A percentile compares a stretch with the other conserved stretches of the same genome.
phyloP scores from a whole-genome alignment of 1,284 basidiomycete species.

The Leccinum pachyderme region DNA sequence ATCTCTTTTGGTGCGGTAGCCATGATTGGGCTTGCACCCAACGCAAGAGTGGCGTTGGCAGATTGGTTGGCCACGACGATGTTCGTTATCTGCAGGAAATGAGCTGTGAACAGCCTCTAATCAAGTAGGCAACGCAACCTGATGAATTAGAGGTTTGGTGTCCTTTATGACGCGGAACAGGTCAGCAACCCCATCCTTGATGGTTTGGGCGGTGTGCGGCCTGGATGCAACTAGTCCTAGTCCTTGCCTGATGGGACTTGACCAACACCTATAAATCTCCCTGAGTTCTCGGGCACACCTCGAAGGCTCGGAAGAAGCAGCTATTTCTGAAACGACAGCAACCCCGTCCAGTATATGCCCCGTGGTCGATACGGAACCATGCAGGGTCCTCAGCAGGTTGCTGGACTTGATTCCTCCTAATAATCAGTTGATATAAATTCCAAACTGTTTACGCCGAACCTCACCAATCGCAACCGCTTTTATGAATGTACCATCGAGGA shows the following conservation, averaged over 20 bases:
- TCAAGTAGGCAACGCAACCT: slow-evolving; percentile 44
- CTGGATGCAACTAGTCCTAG: neutral
- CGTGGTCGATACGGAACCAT: slow-evolving; percentile 63
- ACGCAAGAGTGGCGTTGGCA: slow-evolving; percentile 87
- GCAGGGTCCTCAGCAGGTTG: slow-evolving; percentile 71
- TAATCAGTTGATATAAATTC: neutral
- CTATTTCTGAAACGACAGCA: slow-evolving; percentile 90
- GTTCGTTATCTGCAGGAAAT: slow-evolving; percentile 74
- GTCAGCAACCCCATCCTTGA: slow-evolving; percentile 39
- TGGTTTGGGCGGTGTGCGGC: slow-evolving; percentile 25
- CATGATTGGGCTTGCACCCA: slow-evolving; percentile 95
- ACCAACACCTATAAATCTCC: slow-evolving; percentile 43
- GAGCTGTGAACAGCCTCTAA: slow-evolving; percentile 2
- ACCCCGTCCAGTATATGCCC: slow-evolving; percentile 72
- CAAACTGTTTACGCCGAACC: slow-evolving; percentile 15
- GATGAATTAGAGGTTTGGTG: slow-evolving; percentile 74
- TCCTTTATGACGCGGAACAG: slow-evolving; percentile 54
- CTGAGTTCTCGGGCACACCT: slow-evolving; percentile 52
- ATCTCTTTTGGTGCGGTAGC: slow-evolving; percentile 83
- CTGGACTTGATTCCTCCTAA: slow-evolving; percentile 80
- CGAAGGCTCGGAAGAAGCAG: slow-evolving; percentile 64
- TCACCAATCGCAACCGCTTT: slow-evolving; percentile 82
- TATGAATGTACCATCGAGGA: slow-evolving; percentile 60
- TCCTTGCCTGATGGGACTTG: slow-evolving; percentile 31
- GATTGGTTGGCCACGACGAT: slow-evolving; percentile 88